Percentiles rank a stretch among this genome's conserved stretches.
phyloP scores from a whole-genome alignment of 2,329 filamentous ascomycete species.

The Penicillium sp. region DNA sequence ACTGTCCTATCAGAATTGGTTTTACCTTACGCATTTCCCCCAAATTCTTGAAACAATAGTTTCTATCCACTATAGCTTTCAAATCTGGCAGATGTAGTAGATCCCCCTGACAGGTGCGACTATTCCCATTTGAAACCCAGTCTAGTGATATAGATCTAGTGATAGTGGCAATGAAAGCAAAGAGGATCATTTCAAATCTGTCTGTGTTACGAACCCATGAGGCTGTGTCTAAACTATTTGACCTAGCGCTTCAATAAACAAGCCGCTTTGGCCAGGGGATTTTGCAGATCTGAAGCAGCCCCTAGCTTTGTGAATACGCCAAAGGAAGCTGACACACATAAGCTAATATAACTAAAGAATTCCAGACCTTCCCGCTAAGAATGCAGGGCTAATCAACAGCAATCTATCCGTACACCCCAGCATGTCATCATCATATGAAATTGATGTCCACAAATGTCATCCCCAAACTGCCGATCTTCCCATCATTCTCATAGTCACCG shows the following conservation, averaged over 20 bases:
- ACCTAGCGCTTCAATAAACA: constrained; percentile 16
- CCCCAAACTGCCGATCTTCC: not conserved
- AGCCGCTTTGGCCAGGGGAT: constrained; percentile 12
- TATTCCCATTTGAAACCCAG: not conserved
- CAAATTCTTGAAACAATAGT: not conserved
- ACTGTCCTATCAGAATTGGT: not conserved
- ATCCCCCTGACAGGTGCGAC: not conserved
- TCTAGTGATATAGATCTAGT: not conserved
- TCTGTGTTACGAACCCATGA: constrained; percentile 4
- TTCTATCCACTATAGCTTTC: not conserved
- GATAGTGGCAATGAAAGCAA: not conserved
- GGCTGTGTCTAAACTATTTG: constrained; percentile 5
- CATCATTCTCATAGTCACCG: not conserved
- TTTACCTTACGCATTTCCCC: not conserved
- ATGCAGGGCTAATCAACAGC: not conserved
- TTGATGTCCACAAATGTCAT: not conserved
- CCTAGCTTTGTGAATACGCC: not conserved
- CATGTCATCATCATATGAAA: not conserved
- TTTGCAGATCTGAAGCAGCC: constrained; percentile 11
- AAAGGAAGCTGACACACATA: not conserved
- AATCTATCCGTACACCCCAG: not conserved
- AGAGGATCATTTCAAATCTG: not conserved
- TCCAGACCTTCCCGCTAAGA: not conserved
- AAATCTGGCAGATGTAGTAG: not conserved
- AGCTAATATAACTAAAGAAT: not conserved